Evolutionary conservation across 768 basidiomycete species (phyloP).

Genomic region (Suillus fuscotomentosus): DNA sequence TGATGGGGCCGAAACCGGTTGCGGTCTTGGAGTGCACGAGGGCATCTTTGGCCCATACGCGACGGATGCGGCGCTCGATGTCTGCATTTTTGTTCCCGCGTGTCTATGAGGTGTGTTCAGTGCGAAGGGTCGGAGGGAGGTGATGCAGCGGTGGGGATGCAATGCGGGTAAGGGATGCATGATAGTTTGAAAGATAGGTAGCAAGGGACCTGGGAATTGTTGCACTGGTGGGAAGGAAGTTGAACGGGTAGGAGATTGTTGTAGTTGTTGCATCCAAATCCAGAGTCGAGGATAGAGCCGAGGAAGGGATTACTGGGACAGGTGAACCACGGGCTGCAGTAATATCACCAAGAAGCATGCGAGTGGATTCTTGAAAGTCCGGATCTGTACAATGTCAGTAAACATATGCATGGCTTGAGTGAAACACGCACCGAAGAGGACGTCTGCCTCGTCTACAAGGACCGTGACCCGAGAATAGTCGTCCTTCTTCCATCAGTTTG

Average conservation of each 20-base stretch:
- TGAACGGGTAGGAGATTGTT: slow-evolving; percentile 62
- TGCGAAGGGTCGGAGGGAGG: slow-evolving; percentile 66
- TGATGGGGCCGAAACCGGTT: slow-evolving; percentile 17
- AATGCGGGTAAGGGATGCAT: slow-evolving; percentile 67
- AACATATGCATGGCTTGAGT: neutral
- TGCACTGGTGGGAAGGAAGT: slow-evolving; percentile 81
- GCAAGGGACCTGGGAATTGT: slow-evolving; percentile 81
- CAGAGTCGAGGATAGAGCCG: slow-evolving; percentile 16
- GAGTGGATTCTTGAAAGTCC: slow-evolving; percentile 78
- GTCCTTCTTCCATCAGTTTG: too few relatives aligned
- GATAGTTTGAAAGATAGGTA: slow-evolving; percentile 57
- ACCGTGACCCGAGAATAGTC: too few relatives aligned
- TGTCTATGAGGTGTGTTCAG: slow-evolving; percentile 73
- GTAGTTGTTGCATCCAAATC: slow-evolving; percentile 5
- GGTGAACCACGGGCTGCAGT: slow-evolving; percentile 46
- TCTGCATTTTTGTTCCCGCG: slow-evolving; percentile 82
- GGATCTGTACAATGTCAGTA: slow-evolving; percentile 48
- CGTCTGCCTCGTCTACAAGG: slow-evolving; percentile 86
- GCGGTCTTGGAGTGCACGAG: slow-evolving; percentile 26
- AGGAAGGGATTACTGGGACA: slow-evolving; percentile 15
- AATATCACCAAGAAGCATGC: slow-evolving; percentile 68
- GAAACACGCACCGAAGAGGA: slow-evolving; percentile 68
- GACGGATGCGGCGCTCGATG: slow-evolving; percentile 69
- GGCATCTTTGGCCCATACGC: slow-evolving; percentile 74
- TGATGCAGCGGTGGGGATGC: slow-evolving; percentile 79